Evolutionary conservation across 2,329 filamentous ascomycete genomes (phyloP), one percentile per base, ranked within the genome.

Genomic region (Phaeosphaeria sp.): DNA sequence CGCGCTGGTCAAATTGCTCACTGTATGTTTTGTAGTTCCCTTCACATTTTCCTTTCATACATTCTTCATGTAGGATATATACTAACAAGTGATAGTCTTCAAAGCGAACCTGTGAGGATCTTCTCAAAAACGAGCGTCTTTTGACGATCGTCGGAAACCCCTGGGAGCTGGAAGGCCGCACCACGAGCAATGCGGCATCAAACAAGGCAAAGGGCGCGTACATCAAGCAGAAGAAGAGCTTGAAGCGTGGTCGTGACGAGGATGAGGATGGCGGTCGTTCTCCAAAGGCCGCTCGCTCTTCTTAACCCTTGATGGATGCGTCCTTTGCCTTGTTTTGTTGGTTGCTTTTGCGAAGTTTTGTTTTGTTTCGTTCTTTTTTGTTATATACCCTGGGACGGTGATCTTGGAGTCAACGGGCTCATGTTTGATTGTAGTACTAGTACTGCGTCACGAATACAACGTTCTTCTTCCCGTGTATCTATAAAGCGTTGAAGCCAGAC

Each of bases 201-300:
- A 62, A 64, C 33, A 65, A 81, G 45, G 45, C 45, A 47, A 18
- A 13, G n/a, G n/a, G 45, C 45, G 15, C 3, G 2, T 15, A n/a
- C 36, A 39, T 39, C 36, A 39, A 39, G 13, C 6, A 36, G 6
- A 15, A 11, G 30, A 27, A 27, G 25, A 27, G 8, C 25, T 8
- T 15, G 13, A 36, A 39, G 17, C 36, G 36, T 4, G 15, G 3
- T 17, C 36, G 36, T 17, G 36, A 39, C 15, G 15, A 39, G 13
- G 36, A n/a, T 17, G 36, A 39, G 36, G 36, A 39, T 39, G 36
- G 36, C n/a, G 36, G 15, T n/a, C 36, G 36, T n/a, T 7, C 36
- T 3, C 13, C 2, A 4, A 39, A 39, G 17, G 15, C 18, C 2
- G 42, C 42, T 22, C 6, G 18, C 7, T 6, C 8, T 22, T 44